phyloP scores from a whole-genome alignment of 441 rosid species.

The Euphorbia celastroides region DNA sequence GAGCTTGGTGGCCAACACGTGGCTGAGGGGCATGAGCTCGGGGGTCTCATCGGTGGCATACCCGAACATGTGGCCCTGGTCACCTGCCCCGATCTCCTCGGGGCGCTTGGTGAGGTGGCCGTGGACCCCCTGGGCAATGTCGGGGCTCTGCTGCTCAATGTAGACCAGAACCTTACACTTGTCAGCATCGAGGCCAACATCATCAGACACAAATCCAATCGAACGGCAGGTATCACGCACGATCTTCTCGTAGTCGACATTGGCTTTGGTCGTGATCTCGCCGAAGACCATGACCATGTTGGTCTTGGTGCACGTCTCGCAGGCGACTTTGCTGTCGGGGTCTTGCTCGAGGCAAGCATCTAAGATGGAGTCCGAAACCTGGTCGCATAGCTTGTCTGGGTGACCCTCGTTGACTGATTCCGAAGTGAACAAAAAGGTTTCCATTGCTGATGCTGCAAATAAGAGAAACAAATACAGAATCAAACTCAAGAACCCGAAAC shows the following conservation, averaged over 20 bases:
- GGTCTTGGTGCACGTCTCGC: slow-evolving; percentile 69
- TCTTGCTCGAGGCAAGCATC: slow-evolving; percentile 79
- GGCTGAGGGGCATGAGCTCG: slow-evolving; percentile 54
- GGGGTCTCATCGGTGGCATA: slow-evolving; percentile 68
- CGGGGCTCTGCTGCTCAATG: slow-evolving; percentile 79
- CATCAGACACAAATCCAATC: slow-evolving; percentile 50
- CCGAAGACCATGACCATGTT: slow-evolving; percentile 78
- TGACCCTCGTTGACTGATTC: slow-evolving; percentile 80
- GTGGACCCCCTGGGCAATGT: slow-evolving; percentile 78
- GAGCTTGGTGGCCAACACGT: slow-evolving; percentile 63
- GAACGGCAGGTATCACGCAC: slow-evolving; percentile 46
- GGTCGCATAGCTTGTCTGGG: slow-evolving; percentile 80
- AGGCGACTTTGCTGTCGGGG: slow-evolving; percentile 79
- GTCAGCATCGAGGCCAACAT: slow-evolving; percentile 60
- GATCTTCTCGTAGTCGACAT: slow-evolving; percentile 59
- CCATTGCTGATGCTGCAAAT: slow-evolving; percentile 45
- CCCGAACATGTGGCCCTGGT: slow-evolving; percentile 72
- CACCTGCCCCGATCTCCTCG: slow-evolving; percentile 74
- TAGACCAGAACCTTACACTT: slow-evolving; percentile 76
- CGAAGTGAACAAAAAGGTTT: slow-evolving; percentile 66
- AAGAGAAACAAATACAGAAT: too few relatives aligned
- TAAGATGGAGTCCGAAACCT: slow-evolving; percentile 75
- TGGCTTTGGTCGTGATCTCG: slow-evolving; percentile 58
- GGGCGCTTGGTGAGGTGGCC: slow-evolving; percentile 78
- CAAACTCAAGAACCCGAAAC: too few relatives aligned